Percentiles rank a stretch among this genome's conserved stretches.
Evolutionary conservation across 2,329 filamentous ascomycete genomes (phyloP).

Genomic region (Chrysoporthe puriensis): DNA sequence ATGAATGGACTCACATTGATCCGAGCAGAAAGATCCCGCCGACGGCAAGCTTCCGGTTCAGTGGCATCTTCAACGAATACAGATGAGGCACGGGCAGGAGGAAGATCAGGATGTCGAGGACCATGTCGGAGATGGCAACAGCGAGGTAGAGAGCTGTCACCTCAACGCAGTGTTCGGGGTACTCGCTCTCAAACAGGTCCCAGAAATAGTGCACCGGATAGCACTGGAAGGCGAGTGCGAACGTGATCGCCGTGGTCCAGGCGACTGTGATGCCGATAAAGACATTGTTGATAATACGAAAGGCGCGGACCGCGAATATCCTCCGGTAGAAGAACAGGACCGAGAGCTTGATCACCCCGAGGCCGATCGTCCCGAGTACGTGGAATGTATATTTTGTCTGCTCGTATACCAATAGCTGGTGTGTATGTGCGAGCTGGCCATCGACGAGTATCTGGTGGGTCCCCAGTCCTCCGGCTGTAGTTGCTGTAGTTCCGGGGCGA

Average conservation of each 20-base stretch:
- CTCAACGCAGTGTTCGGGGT: background rate
- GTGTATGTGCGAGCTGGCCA: slow-evolving; percentile 12
- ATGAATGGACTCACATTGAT: slow-evolving; percentile 5
- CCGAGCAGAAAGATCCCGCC: slow-evolving; percentile 17
- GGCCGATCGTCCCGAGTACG: slow-evolving; percentile 1
- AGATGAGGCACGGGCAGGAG: slow-evolving; percentile 15
- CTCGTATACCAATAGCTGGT: slow-evolving; percentile 12
- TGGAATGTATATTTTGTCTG: slow-evolving; percentile 12
- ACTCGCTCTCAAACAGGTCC: slow-evolving; percentile 10
- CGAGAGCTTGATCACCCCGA: slow-evolving; percentile 14
- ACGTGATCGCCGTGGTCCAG: slow-evolving; percentile 8
- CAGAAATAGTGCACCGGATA: background rate
- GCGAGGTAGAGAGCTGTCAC: slow-evolving; percentile 40
- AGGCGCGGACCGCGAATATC: slow-evolving; percentile 4
- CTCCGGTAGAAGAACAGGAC: slow-evolving; percentile 17
- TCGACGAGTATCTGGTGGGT: slow-evolving; percentile 11
- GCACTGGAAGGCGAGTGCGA: slow-evolving; percentile 8
- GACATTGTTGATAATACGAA: slow-evolving; percentile 1
- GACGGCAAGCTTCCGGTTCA: slow-evolving; percentile 16
- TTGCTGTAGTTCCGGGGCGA: background rate
- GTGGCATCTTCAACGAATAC: slow-evolving; percentile 12
- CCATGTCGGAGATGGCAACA: slow-evolving; percentile 53
- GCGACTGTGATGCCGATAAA: slow-evolving; percentile 5
- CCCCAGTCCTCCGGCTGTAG: slow-evolving; percentile 2
- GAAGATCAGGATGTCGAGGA: slow-evolving; percentile 20